Evolutionary conservation across 2,329 filamentous ascomycete species (phyloP), one percentile per base, ranked within the genome.

Genomic region (Penicillium brasilianum): DNA sequence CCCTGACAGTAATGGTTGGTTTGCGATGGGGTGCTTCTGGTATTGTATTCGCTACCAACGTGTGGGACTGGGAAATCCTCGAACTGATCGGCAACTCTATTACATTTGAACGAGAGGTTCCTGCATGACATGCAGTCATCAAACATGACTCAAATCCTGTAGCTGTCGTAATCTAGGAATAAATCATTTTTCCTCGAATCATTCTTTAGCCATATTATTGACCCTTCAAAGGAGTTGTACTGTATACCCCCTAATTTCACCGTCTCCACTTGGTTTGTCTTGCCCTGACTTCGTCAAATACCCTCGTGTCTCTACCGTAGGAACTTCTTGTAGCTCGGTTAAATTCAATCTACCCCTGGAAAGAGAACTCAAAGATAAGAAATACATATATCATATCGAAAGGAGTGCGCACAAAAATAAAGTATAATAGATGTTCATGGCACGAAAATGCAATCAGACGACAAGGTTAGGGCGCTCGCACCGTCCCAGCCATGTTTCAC

Each of bases 401-500:
- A 28, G 14, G 8, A 14, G 44, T 28, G n/a, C n/a, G n/a, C n/a
- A 48, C 14, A 16, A 28, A 28, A 28, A 28, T 4, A 48, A 28
- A 48, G 44, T 48, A 30, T 13, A 1, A 30, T 30, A 28, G 22
- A 28, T 13, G 43, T 46, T 28, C 22, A 8, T 46, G 14, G n/a
- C 14, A 28, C 7, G 14, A 48, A 10, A 22, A 11, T n/a, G 16
- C 25, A 22, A 48, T n/a, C 44, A 62, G 59, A 58, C 63, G 62
- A 59, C 39, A 61, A 51, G 48, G 51, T 48, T 58, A 54, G 52
- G 52, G 55, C 49, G 20, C 41, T 37, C 55, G 58, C 58, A 50
- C 56, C 57, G 61, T 67, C 59, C 43, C 61, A 66, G 62, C 60
- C 66, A 71, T 67, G 71, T 73, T 72, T 73, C 71, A 73, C 63